Base-by-base conservation (phyloP, 2,329 filamentous ascomycete genomes). In the Colletotrichum karsti region DNA sequence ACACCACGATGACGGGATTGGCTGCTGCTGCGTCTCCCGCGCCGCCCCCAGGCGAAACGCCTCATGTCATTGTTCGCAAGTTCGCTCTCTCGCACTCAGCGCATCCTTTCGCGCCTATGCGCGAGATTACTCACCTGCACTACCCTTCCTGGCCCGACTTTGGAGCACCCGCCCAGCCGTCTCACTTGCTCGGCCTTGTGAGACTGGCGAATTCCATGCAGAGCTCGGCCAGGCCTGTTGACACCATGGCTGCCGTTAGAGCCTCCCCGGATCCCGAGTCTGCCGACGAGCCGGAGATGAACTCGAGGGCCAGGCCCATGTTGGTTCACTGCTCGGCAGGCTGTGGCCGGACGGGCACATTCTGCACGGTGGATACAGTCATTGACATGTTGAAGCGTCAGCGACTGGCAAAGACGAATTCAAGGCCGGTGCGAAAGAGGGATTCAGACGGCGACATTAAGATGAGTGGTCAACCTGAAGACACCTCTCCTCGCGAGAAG, bases 91-190 rank as follows among this genome's bases (percentile, higher is more conserved):
- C 90, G 1, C 93, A 98, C 76, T 83, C 89, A 3, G 84, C 88
- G 2, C 88, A 92, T 65, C 95, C 95, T 0, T 98, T 97, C 75
- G 89, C 90, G 20, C 93, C 94, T 0, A 92, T 97, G 72, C 92
- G 95, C 24, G 95, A 98, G 79, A 92, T 99, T 69, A 98, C 95
- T 0, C 96, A 99, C 73, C 83, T 99, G 13, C 95, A 98, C 76
- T 98, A 98, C 77, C 90, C 94, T 0, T 91, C 92, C n/a, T 99
- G 96, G 96, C 96, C 96, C 0, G 96, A 99, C 76, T 98, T 98
- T 79, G 96, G 96, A 20, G 92, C 94, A 0, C 95, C 95, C 0
- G 94, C 96, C 0, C 92, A 97, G 74, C 94, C 96, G 1, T 89
- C 90, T 5, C 94, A 98, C 74, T 86, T 99, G 2, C 85, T 99